Base-by-base conservation (phyloP, 2,329 filamentous ascomycete genomes). In the Paecilomyces niveus region DNA sequence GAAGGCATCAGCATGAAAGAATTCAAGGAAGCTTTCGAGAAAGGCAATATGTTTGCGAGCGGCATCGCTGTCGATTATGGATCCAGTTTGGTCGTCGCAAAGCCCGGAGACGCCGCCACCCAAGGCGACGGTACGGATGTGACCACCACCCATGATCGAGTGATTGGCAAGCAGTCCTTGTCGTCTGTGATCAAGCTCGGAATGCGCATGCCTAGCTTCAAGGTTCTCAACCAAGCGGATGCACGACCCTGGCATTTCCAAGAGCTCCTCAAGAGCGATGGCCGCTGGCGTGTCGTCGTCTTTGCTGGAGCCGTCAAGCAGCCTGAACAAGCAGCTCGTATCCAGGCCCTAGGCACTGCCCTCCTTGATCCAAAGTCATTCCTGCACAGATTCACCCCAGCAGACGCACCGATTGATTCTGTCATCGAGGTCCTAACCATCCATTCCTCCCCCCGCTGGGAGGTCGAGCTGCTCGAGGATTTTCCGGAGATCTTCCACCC, bases 1-100 rank as follows among this genome's bases (percentile, higher is more conserved):
- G 80, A 81, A 54, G 85, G 85, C 0, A 81, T 88, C 57, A 83
- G 76, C 62, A 84, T 87, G 81, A 78, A 80, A 0, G 82, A 82
- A 33, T 88, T 89, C 74, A 85, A 86, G 63, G 71, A 81, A 0
- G 81, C 81, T 0, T 87, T 88, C 63, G 65, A 81, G 29, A 84
- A 85, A 62, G 82, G 83, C 1, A 83, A 84, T 62, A 61, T 83
- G 65, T 88, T 88, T 66, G 80, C 84, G 3, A 81, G 79, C 15
- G 84, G 85, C 0, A 71, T 81, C 5, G 79, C 78, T 4, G 83
- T 88, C 32, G 74, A 87, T 66, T 89, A 89, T 65, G 78, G 77
- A 5, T 68, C 79, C 2, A 85, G 80, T 65, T 67, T 79, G 54
- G 76, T 88, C 6, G 78, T 87, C 1, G 80, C 80, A 3, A 86